Base-by-base conservation (phyloP, 352 stramenopile genomes). In the Phytophthora europaea region DNA sequence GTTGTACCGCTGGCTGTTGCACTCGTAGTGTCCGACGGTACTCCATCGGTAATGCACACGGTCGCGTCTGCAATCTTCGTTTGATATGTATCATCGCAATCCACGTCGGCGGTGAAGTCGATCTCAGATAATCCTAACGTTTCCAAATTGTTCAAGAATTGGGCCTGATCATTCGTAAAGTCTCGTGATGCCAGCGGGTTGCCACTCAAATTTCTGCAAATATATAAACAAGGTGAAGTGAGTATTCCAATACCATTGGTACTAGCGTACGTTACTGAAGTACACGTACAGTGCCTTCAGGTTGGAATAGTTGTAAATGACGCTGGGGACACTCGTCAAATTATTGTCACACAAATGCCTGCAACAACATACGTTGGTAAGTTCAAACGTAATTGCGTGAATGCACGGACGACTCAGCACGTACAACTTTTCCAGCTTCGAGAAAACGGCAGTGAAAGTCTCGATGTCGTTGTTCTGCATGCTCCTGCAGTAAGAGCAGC, bases 401-500 rank as follows among this genome's bases (percentile, higher is more conserved):
- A 6, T 50, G 6, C 7, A n/a, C 4, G 16, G 16, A 50, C 6
- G 43, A 22, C 5, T 4, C 16, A n/a, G 8, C 28, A 53, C 65
- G 45, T 72, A 72, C 57, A 72, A 6, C 8, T 50, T 40, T 23
- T 72, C 57, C 36, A 92, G 61, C 33, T 79, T 76, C 0, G 81
- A 65, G 67, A 84, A 91, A 57, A 88, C 87, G 57, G 70, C 70
- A 1, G 80, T 80, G 65, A 81, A 92, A 31, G 74, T 74, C 34
- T 67, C 73, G 58, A 90, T 76, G 45, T 89, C 82, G 74, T 92
- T 92, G 59, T 91, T 75, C 15, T 79, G 81, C 48, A 92, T 71
- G 50, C 82, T 91, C 52, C 68, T 74, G 50, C 2, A 43, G 51
- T 45, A 34, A 64, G n/a, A 10, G 20, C 18, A 52, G n/a, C 31